These are phyloP conservation scores for Ceratobasidium sp. DNA, from an alignment of 1,284 basidiomycete genomes.

Conservation along the genomic window DNA sequence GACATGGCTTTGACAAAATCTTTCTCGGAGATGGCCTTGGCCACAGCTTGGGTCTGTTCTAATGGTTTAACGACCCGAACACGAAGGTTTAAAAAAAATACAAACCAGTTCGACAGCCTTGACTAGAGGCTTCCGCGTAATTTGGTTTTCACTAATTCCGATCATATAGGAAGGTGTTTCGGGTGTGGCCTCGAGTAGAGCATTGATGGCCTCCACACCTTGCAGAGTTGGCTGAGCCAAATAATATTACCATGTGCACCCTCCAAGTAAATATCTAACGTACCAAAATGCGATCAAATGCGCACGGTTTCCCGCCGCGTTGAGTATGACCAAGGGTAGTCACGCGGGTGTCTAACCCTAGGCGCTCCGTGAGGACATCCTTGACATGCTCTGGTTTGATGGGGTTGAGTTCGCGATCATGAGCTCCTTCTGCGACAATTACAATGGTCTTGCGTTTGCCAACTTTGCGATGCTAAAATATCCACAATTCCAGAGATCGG, in stretches of 20 bases:
- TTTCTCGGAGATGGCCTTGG: conserved; percentile 82
- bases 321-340: conserved; percentile 99
- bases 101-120: conserved; percentile 88
- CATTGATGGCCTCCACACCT: conserved; percentile 92
- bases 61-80: background rate
- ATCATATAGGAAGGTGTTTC: conserved; percentile 98
- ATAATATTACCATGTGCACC: conserved; percentile 27
- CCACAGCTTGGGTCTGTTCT: conserved; percentile 83
- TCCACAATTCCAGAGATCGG: background rate
- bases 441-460: conserved; percentile 99
- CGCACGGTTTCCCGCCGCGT: conserved; percentile 92
- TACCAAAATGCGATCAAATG: conserved; percentile 91
- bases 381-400: conserved; percentile 94
- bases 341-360: conserved; percentile 94
- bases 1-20: conserved; percentile 91
- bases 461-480: conserved; percentile 79
- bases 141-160: conserved; percentile 95
- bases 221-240: conserved; percentile 86
- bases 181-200: conserved; percentile 88
- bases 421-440: conserved; percentile 96
- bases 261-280: conserved; percentile 50
- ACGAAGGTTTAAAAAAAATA: conserved; percentile 22
- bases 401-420: conserved; percentile 86
- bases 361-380: conserved; percentile 83
- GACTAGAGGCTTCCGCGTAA: conserved; percentile 89